Base-by-base conservation (phyloP, 2,329 filamentous ascomycete genomes). In the Colletotrichum acutatum region DNA sequence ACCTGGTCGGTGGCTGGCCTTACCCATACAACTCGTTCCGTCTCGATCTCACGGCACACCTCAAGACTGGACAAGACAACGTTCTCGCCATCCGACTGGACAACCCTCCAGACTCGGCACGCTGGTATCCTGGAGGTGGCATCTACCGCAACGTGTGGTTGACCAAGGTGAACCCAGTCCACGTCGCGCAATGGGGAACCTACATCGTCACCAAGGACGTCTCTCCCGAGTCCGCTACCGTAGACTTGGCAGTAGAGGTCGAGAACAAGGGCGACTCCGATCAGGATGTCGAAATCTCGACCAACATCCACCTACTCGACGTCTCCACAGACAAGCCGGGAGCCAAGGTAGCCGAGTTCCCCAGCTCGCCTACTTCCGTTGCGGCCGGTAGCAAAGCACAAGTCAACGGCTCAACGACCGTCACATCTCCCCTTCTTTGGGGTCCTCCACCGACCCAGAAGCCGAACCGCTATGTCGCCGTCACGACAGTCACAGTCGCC, bases 141-240 rank as follows among this genome's bases (percentile, higher is more conserved):
- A 80, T 90, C 16, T 89, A 89, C 76, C 84, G 87, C 1, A 88
- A 88, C 70, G 81, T 89, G 4, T 90, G 87, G 87, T 81, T 90
- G 19, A 83, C 85, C 46, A 88, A 86, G 69, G 84, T 85, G 12
- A 78, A 84, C 46, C 77, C 82, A 1, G 79, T 82, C 0, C 88
- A 89, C 71, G 83, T 90, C 3, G 84, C 78, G 9, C 85, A 89
- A 57, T 87, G 80, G 59, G 88, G 88, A 4, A 89, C 87, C 0
- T 86, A 82, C 60, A 80, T 89, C 67, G 87, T 84, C 1, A 84
- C 87, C 7, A 83, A 79, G 14, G 76, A 79, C 4, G 83, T 90
- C 0, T 87, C 88, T 3, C 74, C 79, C 0, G 69, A 82, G 7
- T 83, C 84, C 0, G 88, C 88, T 0, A 84, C 81, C 0, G 74